Percentiles rank a stretch among this genome's conserved stretches.
These are phyloP conservation scores for Pisolithus microcarpus DNA, from an alignment of 768 basidiomycete genomes.

Conservation along the genomic window DNA sequence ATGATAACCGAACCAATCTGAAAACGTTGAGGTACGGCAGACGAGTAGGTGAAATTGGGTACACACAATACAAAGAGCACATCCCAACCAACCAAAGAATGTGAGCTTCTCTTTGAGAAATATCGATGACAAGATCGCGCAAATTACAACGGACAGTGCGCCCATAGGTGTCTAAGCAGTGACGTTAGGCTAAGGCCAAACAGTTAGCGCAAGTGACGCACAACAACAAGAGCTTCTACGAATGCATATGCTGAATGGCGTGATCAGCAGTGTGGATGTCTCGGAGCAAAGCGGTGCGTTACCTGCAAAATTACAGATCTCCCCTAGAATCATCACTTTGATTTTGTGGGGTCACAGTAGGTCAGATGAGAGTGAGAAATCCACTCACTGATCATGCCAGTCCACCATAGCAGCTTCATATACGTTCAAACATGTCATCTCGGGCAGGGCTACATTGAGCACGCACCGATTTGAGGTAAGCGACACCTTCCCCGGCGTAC, in stretches of 20 bases:
- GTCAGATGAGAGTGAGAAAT: not conserved
- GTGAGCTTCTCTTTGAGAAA: slow-evolving; percentile 90
- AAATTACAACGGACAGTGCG: slow-evolving; percentile 92
- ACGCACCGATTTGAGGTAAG: slow-evolving; percentile 88
- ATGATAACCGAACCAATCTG: slow-evolving; percentile 85
- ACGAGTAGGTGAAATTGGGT: not conserved
- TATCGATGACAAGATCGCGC: slow-evolving; percentile 85
- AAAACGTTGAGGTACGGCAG: not conserved
- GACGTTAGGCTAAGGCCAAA: slow-evolving; percentile 4
- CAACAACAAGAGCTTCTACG: slow-evolving; percentile 87
- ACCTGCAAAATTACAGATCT: slow-evolving; percentile 83
- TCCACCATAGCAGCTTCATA: slow-evolving; percentile 81
- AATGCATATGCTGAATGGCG: slow-evolving; percentile 66
- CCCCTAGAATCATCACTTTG: slow-evolving; percentile 86
- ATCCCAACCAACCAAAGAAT: slow-evolving; percentile 97
- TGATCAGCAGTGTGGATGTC: slow-evolving; percentile 5
- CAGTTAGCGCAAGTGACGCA: slow-evolving; percentile 30
- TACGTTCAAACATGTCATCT: slow-evolving; percentile 2
- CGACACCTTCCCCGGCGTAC: slow-evolving; percentile 78
- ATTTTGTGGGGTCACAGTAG: not conserved
- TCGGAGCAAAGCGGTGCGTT: slow-evolving; percentile 21
- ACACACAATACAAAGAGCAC: slow-evolving; percentile 81
- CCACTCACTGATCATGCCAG: slow-evolving; percentile 78
- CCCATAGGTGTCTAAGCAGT: slow-evolving; percentile 72
- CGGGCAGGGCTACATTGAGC: not conserved